Conservation (phyloP, 352 stramenopile species). For the Globisporangium ultimum region DNA sequence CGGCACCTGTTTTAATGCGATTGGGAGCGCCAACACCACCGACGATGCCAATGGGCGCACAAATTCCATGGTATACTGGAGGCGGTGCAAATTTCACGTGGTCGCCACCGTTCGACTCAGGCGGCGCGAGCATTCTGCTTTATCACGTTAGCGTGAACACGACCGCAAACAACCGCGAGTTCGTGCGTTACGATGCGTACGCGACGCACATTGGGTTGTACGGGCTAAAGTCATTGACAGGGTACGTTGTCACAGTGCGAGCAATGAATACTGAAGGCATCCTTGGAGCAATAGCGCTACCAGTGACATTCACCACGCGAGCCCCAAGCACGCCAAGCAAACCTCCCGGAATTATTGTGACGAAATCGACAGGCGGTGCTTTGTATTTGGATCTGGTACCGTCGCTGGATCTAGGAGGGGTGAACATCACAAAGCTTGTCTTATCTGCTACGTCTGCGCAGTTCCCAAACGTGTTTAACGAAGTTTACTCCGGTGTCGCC, state of each 20-base stretch:
- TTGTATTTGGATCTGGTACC: slow-evolving; percentile 33
- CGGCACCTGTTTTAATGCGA: slow-evolving; percentile 11
- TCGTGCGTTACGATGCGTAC: slow-evolving; percentile 9
- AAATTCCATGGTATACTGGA: slow-evolving; percentile 30
- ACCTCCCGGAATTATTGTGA: slow-evolving; percentile 20
- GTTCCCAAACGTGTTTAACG: slow-evolving; percentile 32
- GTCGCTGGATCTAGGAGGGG: slow-evolving; percentile 36
- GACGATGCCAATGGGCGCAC: slow-evolving; percentile 17
- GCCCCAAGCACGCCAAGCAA: slow-evolving; percentile 33
- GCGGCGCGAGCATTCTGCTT: slow-evolving; percentile 25
- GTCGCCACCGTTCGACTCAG: slow-evolving; percentile 35
- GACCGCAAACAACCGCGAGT: neutral
- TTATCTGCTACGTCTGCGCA: slow-evolving; percentile 31
- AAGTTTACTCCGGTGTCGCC: slow-evolving; percentile 32
- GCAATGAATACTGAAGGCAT: slow-evolving; percentile 34
- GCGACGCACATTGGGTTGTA: slow-evolving; percentile 15
- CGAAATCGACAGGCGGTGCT: slow-evolving; percentile 32
- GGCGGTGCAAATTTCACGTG: slow-evolving; percentile 44
- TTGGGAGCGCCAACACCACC: slow-evolving; percentile 28
- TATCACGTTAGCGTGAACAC: slow-evolving; percentile 31
- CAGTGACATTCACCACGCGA: slow-evolving; percentile 25
- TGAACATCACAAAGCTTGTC: slow-evolving; percentile 21
- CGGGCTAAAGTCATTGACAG: slow-evolving; percentile 24
- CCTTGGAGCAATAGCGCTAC: slow-evolving; percentile 15
- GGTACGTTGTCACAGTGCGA: slow-evolving; percentile 29